Percentiles rank a stretch among this genome's conserved stretches.
phyloP scores from a whole-genome alignment of 1,139 yeast genomes.

The Candida sp. region DNA sequence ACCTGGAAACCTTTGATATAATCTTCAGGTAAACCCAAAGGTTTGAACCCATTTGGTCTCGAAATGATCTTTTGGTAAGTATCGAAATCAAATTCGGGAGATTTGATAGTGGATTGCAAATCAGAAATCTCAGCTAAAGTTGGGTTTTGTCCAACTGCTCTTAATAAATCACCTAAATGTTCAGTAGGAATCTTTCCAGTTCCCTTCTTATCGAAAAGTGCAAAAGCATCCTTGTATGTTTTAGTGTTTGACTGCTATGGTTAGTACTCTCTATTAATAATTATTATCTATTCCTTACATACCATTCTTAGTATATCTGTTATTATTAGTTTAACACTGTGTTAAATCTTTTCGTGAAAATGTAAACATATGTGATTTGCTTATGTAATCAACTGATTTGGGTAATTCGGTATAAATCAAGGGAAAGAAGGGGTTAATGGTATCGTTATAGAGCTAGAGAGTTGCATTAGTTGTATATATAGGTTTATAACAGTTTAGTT shows the following conservation, averaged over 20 bases:
- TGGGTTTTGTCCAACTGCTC: constrained; percentile 99
- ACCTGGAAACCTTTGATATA: constrained; percentile 97
- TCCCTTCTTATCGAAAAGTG: constrained; percentile 95
- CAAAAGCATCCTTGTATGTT: constrained; percentile 95
- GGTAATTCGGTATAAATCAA: neutral
- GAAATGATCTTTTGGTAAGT: constrained; percentile 75
- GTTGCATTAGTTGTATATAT: no score
- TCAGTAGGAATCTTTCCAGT: constrained; percentile 90
- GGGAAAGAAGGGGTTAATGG: neutral
- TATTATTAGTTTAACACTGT: neutral
- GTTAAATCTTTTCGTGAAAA: neutral
- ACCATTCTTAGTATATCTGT: neutral
- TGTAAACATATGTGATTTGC: constrained; percentile 1
- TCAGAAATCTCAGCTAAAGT: constrained; percentile 85
- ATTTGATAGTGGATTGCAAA: constrained; percentile 50
- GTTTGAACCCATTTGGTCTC: constrained; percentile 88
- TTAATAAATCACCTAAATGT: constrained; percentile 85
- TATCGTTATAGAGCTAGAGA: no score
- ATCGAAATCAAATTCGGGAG: constrained; percentile 63
- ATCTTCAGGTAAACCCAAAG: constrained; percentile 93
- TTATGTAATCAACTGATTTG: neutral
- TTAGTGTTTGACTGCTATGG: constrained; percentile 46
- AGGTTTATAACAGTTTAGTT: neutral
- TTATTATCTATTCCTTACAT: neutral
- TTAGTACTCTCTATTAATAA: constrained; percentile 6